Evolutionary conservation across 352 stramenopile genomes (phyloP).

Genomic region (Stramenopiles sp.): DNA sequence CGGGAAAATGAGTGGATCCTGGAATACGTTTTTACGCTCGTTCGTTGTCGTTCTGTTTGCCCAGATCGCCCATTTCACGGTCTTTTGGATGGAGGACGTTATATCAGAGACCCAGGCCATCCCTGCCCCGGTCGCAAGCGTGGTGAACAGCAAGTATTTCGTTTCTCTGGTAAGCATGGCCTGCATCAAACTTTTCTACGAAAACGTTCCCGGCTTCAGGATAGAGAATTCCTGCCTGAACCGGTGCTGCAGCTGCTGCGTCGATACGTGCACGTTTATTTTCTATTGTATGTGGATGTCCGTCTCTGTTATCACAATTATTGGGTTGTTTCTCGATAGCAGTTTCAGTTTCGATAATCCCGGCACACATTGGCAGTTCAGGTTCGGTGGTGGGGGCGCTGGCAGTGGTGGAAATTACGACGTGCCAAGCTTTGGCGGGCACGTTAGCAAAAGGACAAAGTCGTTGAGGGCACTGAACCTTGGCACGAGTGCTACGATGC

Average conservation of each 20-base stretch:
- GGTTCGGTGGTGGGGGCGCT: not conserved
- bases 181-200: not conserved
- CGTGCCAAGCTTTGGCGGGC: not conserved
- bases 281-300: too few relatives aligned
- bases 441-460: not conserved
- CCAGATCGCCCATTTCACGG: not conserved
- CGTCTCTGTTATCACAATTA: not conserved
- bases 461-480: not conserved
- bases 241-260: not conserved
- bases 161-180: not conserved
- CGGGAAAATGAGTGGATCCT: not conserved
- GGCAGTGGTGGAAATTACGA: not conserved
- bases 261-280: not conserved
- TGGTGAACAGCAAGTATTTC: not conserved
- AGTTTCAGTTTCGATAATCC: not conserved
- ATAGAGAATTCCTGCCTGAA: not conserved
- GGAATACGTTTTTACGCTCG: not conserved
- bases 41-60: not conserved
- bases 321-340: not conserved
- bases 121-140: not conserved
- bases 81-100: not conserved
- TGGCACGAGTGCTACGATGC: not conserved
- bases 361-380: not conserved
- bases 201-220: not conserved
- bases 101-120: not conserved